These are phyloP conservation scores for Annona squamosa DNA, from an alignment of 164 flowering plant species.

Conservation along the genomic window DNA sequence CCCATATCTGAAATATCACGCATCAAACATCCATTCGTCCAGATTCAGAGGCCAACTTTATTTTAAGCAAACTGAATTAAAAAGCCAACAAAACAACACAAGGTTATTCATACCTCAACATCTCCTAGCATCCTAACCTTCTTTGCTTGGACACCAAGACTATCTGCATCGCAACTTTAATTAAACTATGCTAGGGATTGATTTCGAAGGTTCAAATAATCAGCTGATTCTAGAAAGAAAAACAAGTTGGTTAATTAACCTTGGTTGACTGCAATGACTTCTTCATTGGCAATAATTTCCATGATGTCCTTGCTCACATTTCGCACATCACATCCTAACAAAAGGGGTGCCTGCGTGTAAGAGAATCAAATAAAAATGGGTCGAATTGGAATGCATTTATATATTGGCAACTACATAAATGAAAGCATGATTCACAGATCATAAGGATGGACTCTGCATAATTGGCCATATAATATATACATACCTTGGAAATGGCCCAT, in stretches of 20 bases:
- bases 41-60: neutral
- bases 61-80: neutral
- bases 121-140: conserved; percentile 68
- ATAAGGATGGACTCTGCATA: no score
- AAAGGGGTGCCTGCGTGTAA: conserved; percentile 67
- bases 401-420: no score
- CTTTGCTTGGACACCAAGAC: conserved; percentile 75
- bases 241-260: conserved; percentile 25
- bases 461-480: no score
- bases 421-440: no score
- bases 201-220: no score
- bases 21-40: neutral
- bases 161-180: conserved; percentile 28
- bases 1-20: conserved; percentile 52
- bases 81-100: neutral
- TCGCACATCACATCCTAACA: conserved; percentile 81
- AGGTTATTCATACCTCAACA: conserved; percentile 45
- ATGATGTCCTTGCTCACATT: conserved; percentile 53
- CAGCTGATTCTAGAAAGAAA: neutral
- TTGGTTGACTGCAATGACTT: conserved; percentile 81
- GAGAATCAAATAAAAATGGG: no score
- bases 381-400: no score
- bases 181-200: neutral
- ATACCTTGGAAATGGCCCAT: conserved; percentile 87
- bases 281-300: conserved; percentile 59